Evolutionary conservation across 345 rosid species (phyloP), one percentile per base, ranked within the genome.

Genomic region (Erodium maritimum): DNA sequence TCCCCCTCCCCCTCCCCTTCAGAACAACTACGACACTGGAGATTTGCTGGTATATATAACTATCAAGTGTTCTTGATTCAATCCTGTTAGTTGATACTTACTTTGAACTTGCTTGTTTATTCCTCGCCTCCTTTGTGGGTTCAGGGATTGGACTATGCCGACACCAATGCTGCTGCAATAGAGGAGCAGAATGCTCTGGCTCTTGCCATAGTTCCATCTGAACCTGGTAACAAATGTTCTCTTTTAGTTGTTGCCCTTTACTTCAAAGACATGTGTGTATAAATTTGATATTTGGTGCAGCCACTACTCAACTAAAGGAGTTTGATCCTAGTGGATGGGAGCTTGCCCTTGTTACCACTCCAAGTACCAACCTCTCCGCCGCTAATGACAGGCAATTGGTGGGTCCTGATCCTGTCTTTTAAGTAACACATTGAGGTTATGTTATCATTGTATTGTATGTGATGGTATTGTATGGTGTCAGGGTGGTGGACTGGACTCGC

Each of bases 401-500:
- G 85, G 53, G 80, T 10, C 17, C 14, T 21, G 22, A 20, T 7
- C 3, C 24, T 17, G 17, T 54, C 56, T 54, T 17, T 54, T 7
- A n/a, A 42, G 48, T 12, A 42, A 42, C 3, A 42, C 3, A 10
- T 12, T 13, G 14, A 10, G 8, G 8, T 3, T 42, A 10, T 10
- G 3, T 10, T 42, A 14, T 3, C 16, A 10, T 7, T 42, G 11
- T 11, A 10, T 42, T 12, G 48, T 7, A 10, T 42, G 48, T 42
- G 48, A 14, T 14, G 8, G 48, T 42, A 16, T 42, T 59, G 63
- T 13, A 62, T 52, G 59, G 63, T 71, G 56, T 37, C 65, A 94
- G 99, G 99, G 80, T 50, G 99, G 97, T 70, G 99, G 99, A 56
- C 67, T 94, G 77, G 99, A 94, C 73, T 67, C 96, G 0, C 88